Conservation (phyloP, 805 yeast species). For the Metschnikowia baotianmanensis region DNA sequence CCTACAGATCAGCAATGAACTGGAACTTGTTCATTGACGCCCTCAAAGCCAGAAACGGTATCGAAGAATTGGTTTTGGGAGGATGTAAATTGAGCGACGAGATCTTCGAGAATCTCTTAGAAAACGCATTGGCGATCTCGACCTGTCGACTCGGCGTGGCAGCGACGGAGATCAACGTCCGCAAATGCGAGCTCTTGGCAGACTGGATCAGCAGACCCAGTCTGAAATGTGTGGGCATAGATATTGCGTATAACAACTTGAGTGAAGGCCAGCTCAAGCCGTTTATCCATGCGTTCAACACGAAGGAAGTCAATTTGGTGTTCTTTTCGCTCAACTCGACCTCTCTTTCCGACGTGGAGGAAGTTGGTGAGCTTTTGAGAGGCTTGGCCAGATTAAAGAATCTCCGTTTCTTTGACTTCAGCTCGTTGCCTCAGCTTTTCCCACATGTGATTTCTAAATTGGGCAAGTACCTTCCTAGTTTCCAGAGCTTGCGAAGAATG, state of each 20-base stretch:
- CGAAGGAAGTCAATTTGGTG: conserved; percentile 35
- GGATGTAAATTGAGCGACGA: conserved; percentile 50
- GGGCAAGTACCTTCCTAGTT: conserved; percentile 44
- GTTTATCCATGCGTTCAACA: conserved; percentile 41
- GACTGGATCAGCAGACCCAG: conserved; percentile 46
- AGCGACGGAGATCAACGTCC: conserved; percentile 43
- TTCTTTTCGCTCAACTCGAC: conserved; percentile 56
- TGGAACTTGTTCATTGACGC: conserved; percentile 50
- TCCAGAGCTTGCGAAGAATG: conserved; percentile 45
- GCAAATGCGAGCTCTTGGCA: conserved; percentile 42
- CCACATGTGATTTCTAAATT: conserved; percentile 49
- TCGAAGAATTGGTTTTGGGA: conserved; percentile 56
- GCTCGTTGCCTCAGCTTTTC: conserved; percentile 50
- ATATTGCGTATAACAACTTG: conserved; percentile 53
- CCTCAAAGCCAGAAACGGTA: conserved; percentile 46
- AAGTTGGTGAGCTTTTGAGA: conserved; percentile 34
- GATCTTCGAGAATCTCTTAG: conserved; percentile 40
- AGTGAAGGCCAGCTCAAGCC: conserved; percentile 47
- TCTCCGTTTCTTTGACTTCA: conserved; percentile 50
- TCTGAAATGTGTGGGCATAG: conserved; percentile 53
- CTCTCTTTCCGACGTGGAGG: conserved; percentile 41
- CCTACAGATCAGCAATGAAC: conserved; percentile 47
- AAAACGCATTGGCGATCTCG: conserved; percentile 37
- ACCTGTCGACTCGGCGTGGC: conserved; percentile 57
- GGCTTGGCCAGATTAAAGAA: conserved; percentile 38